Base-by-base conservation (phyloP, 768 basidiomycete species). In the Podaxis sp. region DNA sequence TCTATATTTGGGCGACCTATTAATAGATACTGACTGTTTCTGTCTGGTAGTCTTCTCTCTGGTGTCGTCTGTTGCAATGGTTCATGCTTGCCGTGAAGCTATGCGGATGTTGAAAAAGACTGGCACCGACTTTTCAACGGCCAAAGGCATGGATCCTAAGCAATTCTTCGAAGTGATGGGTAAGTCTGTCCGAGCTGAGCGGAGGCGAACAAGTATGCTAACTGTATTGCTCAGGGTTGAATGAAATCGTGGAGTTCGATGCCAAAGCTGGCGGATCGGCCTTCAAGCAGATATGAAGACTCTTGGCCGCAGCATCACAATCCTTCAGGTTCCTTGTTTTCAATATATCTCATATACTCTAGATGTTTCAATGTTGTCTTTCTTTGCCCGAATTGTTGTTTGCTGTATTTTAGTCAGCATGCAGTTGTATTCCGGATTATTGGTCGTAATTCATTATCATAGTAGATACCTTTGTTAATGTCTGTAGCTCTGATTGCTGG, bases 81-180 rank as follows among this genome's bases (percentile, higher is more conserved):
- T 90, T 8, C 90, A 92, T 68, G 89, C 84, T n/a, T 82, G 89
- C 59, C 87, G 89, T 53, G 84, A 84, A n/a, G 90, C 90, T 6
- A 90, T 91, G 87, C 81, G 81, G 17, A 84, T 86, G 0, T 74
- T 92, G 49, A 89, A 87, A 76, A 88, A 89, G 76, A 90, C 89
- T 2, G 90, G 90, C 7, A 91, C 89, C 4, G 90, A 92, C 70
- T 89, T 87, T 70, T 61, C 71, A 19, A 75, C 79, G 19, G 78
- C 80, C 13, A 76, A 79, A 65, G 86, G 89, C 22, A 90, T 91
- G 89, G 88, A 90, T 67, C 90, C 90, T 7, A 88, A 87, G 69
- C 80, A 83, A 49, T 91, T 91, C 80, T 91, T 92, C 72, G 83
- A 88, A 69, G 86, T 89, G 57, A 87, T 90, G 87, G 88, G 87